These are phyloP conservation scores for Excoecaria cochinchinensis DNA, from an alignment of 345 rosid genomes.

Conservation along the genomic window DNA sequence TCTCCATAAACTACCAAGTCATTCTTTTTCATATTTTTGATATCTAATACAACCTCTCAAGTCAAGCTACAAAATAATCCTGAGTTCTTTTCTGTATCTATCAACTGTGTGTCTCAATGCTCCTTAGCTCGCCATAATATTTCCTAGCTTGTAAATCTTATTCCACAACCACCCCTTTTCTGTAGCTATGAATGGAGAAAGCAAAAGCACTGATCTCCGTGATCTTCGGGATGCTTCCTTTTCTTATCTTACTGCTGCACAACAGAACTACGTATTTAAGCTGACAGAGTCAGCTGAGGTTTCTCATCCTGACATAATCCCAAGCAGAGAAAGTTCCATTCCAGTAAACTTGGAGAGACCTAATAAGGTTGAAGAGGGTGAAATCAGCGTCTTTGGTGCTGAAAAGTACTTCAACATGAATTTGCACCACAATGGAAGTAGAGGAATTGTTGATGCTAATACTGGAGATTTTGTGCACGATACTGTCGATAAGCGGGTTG, in stretches of 20 bases:
- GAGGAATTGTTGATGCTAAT: slow-evolving; percentile 19
- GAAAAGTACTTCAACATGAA: slow-evolving; percentile 56
- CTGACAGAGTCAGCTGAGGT: slow-evolving; percentile 28
- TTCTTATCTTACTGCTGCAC: slow-evolving; percentile 31
- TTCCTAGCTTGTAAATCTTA: not conserved
- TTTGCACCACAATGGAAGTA: slow-evolving; percentile 33
- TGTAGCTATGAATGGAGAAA: slow-evolving; percentile 31
- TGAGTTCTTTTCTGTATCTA: slow-evolving; percentile 1
- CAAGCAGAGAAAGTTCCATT: slow-evolving; percentile 24
- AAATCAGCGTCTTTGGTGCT: slow-evolving; percentile 51
- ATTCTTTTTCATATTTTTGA: slow-evolving; percentile 9
- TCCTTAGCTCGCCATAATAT: not conserved
- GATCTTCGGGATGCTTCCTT: slow-evolving; percentile 43
- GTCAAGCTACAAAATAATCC: not conserved
- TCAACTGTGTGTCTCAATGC: not conserved
- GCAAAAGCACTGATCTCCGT: slow-evolving; percentile 25
- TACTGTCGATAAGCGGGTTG: slow-evolving; percentile 18
- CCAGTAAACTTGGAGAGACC: slow-evolving; percentile 26
- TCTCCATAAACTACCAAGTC: slow-evolving; percentile 1
- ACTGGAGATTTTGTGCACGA: slow-evolving; percentile 12
- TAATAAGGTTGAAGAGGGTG: slow-evolving; percentile 30
- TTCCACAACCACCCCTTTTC: not conserved
- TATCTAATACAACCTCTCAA: not conserved
- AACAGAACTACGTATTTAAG: slow-evolving; percentile 36
- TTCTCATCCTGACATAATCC: slow-evolving; percentile 24